Percentiles rank a stretch among this genome's conserved stretches.
These are phyloP conservation scores for Vigna reflexopilosa DNA, from an alignment of 306 rosid species.

Conservation along the genomic window DNA sequence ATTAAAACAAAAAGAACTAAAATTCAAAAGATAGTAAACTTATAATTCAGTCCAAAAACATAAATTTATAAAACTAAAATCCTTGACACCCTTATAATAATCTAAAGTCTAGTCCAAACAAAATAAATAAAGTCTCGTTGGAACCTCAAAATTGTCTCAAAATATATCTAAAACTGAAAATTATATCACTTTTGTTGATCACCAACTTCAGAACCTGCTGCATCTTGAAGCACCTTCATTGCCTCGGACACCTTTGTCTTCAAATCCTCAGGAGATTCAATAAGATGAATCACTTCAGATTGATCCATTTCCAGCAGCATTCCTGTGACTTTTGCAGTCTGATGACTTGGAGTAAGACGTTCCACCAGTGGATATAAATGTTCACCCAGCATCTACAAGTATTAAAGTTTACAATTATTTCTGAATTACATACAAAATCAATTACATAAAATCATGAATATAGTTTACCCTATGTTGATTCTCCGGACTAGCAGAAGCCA, in stretches of 20 bases:
- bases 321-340: conserved; percentile 84
- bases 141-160: no score
- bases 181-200: conserved; percentile 47
- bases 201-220: conserved; percentile 59
- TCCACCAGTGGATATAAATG: conserved; percentile 85
- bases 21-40: no score
- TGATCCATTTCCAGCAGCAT: conserved; percentile 97
- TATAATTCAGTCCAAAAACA: no score
- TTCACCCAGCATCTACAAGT: conserved; percentile 81
- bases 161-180: no score
- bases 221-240: conserved; percentile 72
- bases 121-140: no score
- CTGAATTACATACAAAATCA: no score
- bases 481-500: conserved; percentile 84
- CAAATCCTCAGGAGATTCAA: conserved; percentile 82
- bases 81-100: no score
- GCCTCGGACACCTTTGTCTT: conserved; percentile 88
- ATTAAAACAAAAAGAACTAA: no score
- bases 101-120: no score
- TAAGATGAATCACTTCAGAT: conserved; percentile 89
- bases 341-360: conserved; percentile 53
- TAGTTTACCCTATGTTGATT: conserved; percentile 69
- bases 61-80: no score
- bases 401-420: no score
- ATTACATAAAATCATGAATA: no score